These are phyloP conservation scores for Periconia sp. DNA, from an alignment of 2,329 filamentous ascomycete genomes.

Conservation along the genomic window DNA sequence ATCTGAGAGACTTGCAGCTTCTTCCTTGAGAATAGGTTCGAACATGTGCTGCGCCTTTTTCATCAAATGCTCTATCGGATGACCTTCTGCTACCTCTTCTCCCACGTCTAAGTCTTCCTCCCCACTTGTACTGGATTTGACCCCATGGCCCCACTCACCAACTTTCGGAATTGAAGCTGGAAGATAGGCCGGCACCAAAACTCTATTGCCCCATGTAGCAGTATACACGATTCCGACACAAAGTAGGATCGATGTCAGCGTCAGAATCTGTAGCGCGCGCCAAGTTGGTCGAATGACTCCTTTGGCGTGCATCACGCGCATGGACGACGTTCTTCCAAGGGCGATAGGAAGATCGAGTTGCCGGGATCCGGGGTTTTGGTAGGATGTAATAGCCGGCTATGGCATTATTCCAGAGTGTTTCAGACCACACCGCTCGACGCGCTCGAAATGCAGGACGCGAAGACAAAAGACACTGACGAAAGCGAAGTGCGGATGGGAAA, in stretches of 20 bases:
- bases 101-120: not conserved
- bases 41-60: constrained; percentile 38
- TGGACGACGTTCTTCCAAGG: not conserved
- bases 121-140: not conserved
- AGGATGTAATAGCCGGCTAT: constrained; percentile 7
- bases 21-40: constrained; percentile 33
- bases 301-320: constrained; percentile 8
- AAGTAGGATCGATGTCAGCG: constrained; percentile 15
- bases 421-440: constrained; percentile 6
- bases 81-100: constrained; percentile 11
- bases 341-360: no score
- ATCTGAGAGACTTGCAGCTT: constrained; percentile 45
- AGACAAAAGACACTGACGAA: not conserved
- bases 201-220: constrained; percentile 10
- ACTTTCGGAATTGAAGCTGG: constrained; percentile 1
- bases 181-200: no score
- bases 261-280: constrained; percentile 19
- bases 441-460: not conserved
- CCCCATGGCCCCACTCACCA: not conserved
- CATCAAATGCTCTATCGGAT: constrained; percentile 49
- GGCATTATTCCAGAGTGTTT: constrained; percentile 16
- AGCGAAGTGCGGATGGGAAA: not conserved
- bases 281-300: constrained; percentile 16
- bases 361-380: constrained; percentile 6
- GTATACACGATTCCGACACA: constrained; percentile 16